Conservation (phyloP, 2,329 filamentous ascomycete genomes). For the Tolypocladium sp. region DNA sequence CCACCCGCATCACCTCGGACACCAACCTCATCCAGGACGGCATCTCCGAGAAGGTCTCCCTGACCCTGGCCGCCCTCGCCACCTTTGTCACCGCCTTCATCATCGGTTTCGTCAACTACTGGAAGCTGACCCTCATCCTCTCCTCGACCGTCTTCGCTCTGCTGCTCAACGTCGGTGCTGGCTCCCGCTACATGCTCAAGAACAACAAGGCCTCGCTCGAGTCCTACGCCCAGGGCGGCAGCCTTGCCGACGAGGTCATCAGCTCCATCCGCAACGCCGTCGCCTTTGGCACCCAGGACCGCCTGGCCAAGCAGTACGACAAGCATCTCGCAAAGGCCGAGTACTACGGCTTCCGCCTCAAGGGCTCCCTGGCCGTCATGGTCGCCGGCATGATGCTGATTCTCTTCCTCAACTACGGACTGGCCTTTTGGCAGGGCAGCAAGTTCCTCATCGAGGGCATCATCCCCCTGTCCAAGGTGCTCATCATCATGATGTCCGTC, state of each 20-base stretch:
- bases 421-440: conserved; percentile 84
- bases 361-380: conserved; percentile 67
- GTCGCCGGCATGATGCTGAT: conserved; percentile 75
- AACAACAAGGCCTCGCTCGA: conserved; percentile 71
- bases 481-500: conserved; percentile 82
- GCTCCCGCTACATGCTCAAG: conserved; percentile 67
- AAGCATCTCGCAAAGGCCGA: conserved; percentile 63
- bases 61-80: conserved; percentile 67
- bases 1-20: conserved; percentile 87
- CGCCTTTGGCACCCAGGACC: conserved; percentile 88
- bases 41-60: conserved; percentile 78
- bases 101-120: conserved; percentile 84
- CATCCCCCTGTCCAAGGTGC: conserved; percentile 57
- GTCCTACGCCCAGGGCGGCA: conserved; percentile 76
- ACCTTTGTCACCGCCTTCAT: conserved; percentile 85
- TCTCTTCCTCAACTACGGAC: conserved; percentile 77
- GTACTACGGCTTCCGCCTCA: conserved; percentile 66
- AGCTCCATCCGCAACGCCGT: conserved; percentile 87
- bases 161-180: conserved; percentile 64
- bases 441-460: conserved; percentile 60
- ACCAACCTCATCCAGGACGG: conserved; percentile 91
- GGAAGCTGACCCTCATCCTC: conserved; percentile 87
- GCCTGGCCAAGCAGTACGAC: conserved; percentile 82
- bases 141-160: conserved; percentile 74
- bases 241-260: conserved; percentile 86